Evolutionary conservation across 2,329 filamentous ascomycete species (phyloP).

Genomic region (Chrysoporthe puriensis): DNA sequence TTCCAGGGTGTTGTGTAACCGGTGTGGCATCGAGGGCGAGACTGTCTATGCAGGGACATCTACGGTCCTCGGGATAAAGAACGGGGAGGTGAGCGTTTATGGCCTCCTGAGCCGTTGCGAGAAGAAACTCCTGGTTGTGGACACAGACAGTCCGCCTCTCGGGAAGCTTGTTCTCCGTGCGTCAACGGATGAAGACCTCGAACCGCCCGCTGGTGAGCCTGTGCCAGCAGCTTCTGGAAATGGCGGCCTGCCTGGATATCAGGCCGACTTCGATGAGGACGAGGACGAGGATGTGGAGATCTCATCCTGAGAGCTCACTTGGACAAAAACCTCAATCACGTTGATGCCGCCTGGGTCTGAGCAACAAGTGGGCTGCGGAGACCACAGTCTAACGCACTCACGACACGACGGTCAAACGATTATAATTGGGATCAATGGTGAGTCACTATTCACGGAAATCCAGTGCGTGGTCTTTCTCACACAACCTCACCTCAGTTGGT

Average conservation of each 20-base stretch:
- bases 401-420: background rate
- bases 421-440: background rate
- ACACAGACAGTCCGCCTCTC: slow-evolving; percentile 54
- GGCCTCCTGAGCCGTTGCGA: slow-evolving; percentile 73
- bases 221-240: slow-evolving; percentile 12
- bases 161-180: slow-evolving; percentile 47
- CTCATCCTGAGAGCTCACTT: slow-evolving; percentile 1
- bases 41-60: slow-evolving; percentile 76
- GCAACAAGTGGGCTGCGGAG: no score
- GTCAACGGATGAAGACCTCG: slow-evolving; percentile 1
- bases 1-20: slow-evolving; percentile 65
- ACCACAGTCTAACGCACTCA: background rate
- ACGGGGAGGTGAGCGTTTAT: slow-evolving; percentile 69
- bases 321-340: background rate
- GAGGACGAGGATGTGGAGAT: slow-evolving; percentile 1
- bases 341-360: background rate
- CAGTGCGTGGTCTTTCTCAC: background rate
- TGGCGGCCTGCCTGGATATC: background rate
- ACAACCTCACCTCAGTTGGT: background rate
- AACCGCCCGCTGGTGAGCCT: slow-evolving; percentile 32
- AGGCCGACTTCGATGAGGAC: background rate
- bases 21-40: slow-evolving; percentile 67
- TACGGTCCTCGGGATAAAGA: slow-evolving; percentile 67
- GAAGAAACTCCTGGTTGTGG: slow-evolving; percentile 69
- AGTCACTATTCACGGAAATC: background rate